These are phyloP conservation scores for Penicillium turbatum DNA, from an alignment of 495 filamentous ascomycete species.

Conservation along the genomic window DNA sequence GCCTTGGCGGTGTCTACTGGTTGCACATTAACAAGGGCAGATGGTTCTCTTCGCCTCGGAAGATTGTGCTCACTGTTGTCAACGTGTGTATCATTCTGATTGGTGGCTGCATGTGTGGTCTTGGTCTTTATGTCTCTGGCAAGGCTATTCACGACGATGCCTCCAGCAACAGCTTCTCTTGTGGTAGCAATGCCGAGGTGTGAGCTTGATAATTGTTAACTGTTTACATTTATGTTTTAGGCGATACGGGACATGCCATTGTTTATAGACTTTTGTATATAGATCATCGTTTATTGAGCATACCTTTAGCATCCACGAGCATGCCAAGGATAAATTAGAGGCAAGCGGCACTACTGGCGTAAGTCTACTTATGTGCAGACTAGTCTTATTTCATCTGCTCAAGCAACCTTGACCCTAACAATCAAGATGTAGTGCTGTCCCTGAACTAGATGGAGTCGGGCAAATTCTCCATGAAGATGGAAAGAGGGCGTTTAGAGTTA, in stretches of 20 bases:
- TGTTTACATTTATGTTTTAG: neutral
- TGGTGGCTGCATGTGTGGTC: constrained; percentile 34
- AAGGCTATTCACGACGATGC: constrained; percentile 31
- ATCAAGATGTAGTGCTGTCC: too few species aligned
- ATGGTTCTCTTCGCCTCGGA: constrained; percentile 32
- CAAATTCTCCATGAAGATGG: too few species aligned
- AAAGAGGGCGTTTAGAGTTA: too few species aligned
- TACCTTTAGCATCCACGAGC: neutral
- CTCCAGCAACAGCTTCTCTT: constrained; percentile 32
- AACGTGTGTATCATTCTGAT: constrained; percentile 33
- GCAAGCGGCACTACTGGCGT: too few species aligned
- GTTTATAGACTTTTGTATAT: constrained; percentile 7
- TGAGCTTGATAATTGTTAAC: neutral
- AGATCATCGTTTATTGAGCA: constrained; percentile 2
- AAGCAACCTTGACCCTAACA: too few species aligned
- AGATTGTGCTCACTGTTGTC: constrained; percentile 34
- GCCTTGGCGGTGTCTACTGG: constrained; percentile 44
- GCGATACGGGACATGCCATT: constrained; percentile 6
- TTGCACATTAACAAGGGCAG: constrained; percentile 37
- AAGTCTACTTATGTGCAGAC: too few species aligned
- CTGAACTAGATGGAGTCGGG: too few species aligned
- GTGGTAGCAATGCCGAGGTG: constrained; percentile 27
- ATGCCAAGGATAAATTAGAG: too few species aligned
- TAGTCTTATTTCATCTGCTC: too few species aligned
- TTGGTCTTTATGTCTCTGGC: constrained; percentile 39